phyloP scores from a whole-genome alignment of 257 asterid genomes.

The Solanum medicagineum region DNA sequence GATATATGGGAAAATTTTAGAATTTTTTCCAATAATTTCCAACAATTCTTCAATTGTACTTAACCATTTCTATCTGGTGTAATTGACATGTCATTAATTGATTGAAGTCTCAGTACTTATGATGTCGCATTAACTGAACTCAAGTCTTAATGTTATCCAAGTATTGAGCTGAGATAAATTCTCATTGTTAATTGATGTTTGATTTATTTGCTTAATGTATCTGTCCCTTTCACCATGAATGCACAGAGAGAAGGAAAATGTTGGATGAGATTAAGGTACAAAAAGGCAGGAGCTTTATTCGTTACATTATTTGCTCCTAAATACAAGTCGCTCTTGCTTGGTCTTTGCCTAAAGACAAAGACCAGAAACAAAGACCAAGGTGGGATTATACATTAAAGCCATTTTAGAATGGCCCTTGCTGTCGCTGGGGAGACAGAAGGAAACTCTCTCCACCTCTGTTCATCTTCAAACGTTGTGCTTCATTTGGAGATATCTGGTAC shows the following conservation, averaged over 20 bases:
- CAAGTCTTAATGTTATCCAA: background rate
- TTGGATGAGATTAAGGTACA: background rate
- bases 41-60: background rate
- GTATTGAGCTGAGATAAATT: background rate
- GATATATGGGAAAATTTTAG: no score
- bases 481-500: conserved; percentile 36
- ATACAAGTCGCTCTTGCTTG: background rate
- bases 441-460: conserved; percentile 48
- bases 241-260: background rate
- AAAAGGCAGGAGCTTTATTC: background rate
- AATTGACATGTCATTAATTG: background rate
- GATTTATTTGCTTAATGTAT: background rate
- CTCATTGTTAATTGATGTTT: background rate
- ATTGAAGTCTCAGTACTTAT: background rate
- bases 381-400: background rate
- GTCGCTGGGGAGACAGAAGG: conserved; percentile 28
- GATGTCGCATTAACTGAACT: background rate
- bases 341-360: background rate
- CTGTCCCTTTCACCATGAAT: background rate
- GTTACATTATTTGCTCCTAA: background rate
- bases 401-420: background rate
- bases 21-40: no score
- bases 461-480: conserved; percentile 40
- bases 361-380: background rate
- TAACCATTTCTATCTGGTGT: background rate